phyloP scores from a whole-genome alignment of 352 stramenopile species.

The Phytophthora ramorum region DNA sequence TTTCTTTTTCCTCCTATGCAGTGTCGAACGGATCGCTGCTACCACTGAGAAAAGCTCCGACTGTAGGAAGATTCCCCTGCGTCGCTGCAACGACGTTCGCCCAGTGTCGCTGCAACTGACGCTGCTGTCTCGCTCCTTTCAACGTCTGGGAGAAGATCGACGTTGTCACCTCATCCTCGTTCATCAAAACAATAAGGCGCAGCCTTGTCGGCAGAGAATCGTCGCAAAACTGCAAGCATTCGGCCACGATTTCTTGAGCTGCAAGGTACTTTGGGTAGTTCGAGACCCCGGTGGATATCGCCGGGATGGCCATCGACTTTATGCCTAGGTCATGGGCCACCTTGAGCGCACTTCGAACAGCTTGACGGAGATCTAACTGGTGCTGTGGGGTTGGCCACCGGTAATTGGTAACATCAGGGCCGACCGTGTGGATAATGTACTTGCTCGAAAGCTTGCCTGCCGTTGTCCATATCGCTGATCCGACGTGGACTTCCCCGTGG shows the following conservation, averaged over 20 bases:
- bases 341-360: slow-evolving; percentile 28
- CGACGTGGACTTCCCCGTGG: slow-evolving; percentile 34
- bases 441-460: slow-evolving; percentile 35
- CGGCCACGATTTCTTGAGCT: slow-evolving; percentile 42
- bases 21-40: no score
- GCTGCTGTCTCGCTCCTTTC: slow-evolving; percentile 18
- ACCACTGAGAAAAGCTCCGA: no score
- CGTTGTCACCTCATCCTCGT: slow-evolving; percentile 37
- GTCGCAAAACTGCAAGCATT: slow-evolving; percentile 33
- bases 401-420: slow-evolving; percentile 24
- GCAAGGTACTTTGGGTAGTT: slow-evolving; percentile 48
- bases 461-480: slow-evolving; percentile 41
- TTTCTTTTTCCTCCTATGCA: no score
- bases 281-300: slow-evolving; percentile 47
- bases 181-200: slow-evolving; percentile 40
- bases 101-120: background rate
- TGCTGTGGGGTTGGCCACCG: slow-evolving; percentile 10
- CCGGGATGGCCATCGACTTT: slow-evolving; percentile 43
- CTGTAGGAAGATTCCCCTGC: no score
- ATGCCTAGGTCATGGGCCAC: slow-evolving; percentile 32
- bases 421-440: slow-evolving; percentile 53
- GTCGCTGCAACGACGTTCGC: no score
- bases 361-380: slow-evolving; percentile 14
- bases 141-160: slow-evolving; percentile 30
- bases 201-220: slow-evolving; percentile 8